Conservation (phyloP, 768 basidiomycete genomes). For the Pisolithus orientalis region DNA sequence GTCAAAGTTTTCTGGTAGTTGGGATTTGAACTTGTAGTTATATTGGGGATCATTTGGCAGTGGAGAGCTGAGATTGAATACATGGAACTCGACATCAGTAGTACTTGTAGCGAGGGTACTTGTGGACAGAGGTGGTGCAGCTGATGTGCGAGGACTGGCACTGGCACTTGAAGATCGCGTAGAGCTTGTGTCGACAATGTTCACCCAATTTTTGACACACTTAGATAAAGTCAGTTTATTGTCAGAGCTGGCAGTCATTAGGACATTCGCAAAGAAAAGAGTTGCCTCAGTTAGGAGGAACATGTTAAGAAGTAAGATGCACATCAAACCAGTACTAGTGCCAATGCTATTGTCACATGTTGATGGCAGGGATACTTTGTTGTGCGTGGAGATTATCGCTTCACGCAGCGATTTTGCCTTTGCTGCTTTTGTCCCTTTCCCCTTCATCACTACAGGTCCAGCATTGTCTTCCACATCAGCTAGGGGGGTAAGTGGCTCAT, state of each 20-base stretch:
- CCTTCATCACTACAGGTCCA: no score
- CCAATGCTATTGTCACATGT: neutral
- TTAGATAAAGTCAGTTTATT: neutral
- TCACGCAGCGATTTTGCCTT: neutral
- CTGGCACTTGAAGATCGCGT: neutral
- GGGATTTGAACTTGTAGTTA: no score
- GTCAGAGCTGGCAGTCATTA: neutral
- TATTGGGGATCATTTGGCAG: neutral
- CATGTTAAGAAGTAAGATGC: neutral
- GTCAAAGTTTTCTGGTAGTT: no score
- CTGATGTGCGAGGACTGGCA: neutral
- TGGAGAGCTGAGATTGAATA: no score
- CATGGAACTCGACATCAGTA: neutral
- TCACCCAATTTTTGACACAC: neutral
- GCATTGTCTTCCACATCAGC: no score
- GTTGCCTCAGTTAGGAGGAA: neutral
- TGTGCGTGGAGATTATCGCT: neutral
- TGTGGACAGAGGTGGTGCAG: neutral
- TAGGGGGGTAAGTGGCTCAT: no score
- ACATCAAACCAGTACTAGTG: neutral
- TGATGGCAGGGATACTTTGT: neutral
- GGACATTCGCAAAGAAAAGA: neutral
- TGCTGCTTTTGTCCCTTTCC: neutral
- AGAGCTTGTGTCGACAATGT: neutral
- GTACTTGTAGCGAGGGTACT: neutral